These are phyloP conservation scores for Emmonsiellopsis sp. DNA, from an alignment of 2,329 filamentous ascomycete species.

Conservation along the genomic window DNA sequence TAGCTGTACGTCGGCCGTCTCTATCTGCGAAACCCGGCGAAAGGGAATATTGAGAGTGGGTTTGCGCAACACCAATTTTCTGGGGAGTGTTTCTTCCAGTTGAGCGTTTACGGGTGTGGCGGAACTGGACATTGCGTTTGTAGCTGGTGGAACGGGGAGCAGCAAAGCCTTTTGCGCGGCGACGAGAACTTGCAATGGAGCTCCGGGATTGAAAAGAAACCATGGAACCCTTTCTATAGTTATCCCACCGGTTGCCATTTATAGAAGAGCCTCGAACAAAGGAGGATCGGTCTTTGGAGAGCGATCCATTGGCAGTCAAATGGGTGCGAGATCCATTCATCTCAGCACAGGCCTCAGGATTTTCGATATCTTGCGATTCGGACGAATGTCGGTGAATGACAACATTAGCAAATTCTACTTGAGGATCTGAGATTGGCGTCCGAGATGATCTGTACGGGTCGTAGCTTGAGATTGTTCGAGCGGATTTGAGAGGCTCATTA, in stretches of 20 bases:
- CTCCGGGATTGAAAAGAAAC: slow-evolving; percentile 37
- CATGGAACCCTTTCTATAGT: slow-evolving; percentile 24
- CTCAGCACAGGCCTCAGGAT: neutral
- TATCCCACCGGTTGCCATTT: slow-evolving; percentile 23
- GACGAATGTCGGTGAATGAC: slow-evolving; percentile 51
- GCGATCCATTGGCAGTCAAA: neutral
- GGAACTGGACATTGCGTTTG: slow-evolving; percentile 56
- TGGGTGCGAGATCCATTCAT: neutral
- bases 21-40: neutral
- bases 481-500: slow-evolving; percentile 35
- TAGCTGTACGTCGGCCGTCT: slow-evolving; percentile 3
- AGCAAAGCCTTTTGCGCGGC: slow-evolving; percentile 24
- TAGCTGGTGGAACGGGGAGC: slow-evolving; percentile 42
- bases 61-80: slow-evolving; percentile 16
- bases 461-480: slow-evolving; percentile 54
- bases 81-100: slow-evolving; percentile 19
- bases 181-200: slow-evolving; percentile 40
- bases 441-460: slow-evolving; percentile 73
- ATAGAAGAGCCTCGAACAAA: slow-evolving; percentile 7
- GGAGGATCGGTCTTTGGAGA: neutral
- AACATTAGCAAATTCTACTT: slow-evolving; percentile 57
- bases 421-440: slow-evolving; percentile 39
- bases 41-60: slow-evolving; percentile 18
- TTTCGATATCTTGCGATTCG: slow-evolving; percentile 1
- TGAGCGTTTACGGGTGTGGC: slow-evolving; percentile 41